A percentile compares a stretch with the other conserved stretches of the same genome.
phyloP scores from a whole-genome alignment of 176 grass and related monocot genomes.

The Aegilops speltoides region DNA sequence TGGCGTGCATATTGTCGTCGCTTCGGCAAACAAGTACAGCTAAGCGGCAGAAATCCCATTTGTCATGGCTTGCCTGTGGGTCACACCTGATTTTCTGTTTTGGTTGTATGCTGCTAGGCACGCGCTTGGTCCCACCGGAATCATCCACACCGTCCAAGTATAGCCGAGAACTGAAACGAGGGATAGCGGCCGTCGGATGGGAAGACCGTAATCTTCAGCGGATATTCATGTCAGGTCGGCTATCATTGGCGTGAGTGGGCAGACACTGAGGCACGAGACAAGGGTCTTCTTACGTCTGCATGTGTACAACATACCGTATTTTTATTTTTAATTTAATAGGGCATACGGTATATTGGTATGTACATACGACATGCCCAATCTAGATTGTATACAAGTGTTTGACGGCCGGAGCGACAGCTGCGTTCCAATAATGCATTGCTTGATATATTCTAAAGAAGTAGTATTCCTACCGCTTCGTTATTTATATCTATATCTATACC shows the following conservation, averaged over 20 bases:
- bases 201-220: neutral
- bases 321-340: neutral
- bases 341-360: neutral
- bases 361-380: neutral
- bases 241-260: slow-evolving; percentile 15
- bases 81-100: neutral
- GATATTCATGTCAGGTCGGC: slow-evolving; percentile 17
- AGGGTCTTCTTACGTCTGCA: slow-evolving; percentile 11
- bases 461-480: neutral
- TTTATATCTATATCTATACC: no score
- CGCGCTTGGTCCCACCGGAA: neutral
- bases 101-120: slow-evolving; percentile 2
- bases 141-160: neutral
- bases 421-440: neutral
- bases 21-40: no score
- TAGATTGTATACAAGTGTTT: neutral
- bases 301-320: neutral
- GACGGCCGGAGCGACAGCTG: neutral
- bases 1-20: neutral
- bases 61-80: neutral
- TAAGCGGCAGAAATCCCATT: neutral
- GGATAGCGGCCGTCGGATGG: neutral
- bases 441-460: neutral
- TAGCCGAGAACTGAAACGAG: neutral
- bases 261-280: neutral